phyloP scores from a whole-genome alignment of 495 filamentous ascomycete genomes.

The Aspergillus affinis region DNA sequence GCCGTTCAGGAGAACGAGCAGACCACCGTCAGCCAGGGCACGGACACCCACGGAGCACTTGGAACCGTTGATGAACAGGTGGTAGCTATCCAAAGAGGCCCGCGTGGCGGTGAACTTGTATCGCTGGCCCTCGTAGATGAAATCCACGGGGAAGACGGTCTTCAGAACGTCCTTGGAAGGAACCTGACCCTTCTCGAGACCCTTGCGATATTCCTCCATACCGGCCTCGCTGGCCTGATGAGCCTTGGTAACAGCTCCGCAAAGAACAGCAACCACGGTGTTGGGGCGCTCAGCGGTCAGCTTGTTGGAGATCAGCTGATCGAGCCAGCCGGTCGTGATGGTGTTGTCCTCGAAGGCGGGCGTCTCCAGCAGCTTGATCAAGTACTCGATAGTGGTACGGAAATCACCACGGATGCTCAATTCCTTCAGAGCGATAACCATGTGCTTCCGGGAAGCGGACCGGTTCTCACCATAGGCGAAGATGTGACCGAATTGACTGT shows the following conservation, averaged over 20 bases:
- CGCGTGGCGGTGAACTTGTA: conserved; percentile 99
- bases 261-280: conserved; percentile 84
- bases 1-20: conserved; percentile 86
- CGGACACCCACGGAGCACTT: conserved; percentile 94
- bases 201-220: conserved; percentile 79
- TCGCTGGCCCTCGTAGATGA: conserved; percentile 93
- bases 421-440: conserved; percentile 98
- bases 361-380: conserved; percentile 98
- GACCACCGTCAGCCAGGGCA: conserved; percentile 87
- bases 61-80: conserved; percentile 98
- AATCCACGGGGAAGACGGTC: conserved; percentile 97
- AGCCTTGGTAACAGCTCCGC: conserved; percentile 91
- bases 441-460: conserved; percentile 94
- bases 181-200: conserved; percentile 96
- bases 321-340: conserved; percentile 98
- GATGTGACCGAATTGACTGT: conserved; percentile 99
- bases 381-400: conserved; percentile 95
- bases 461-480: conserved; percentile 99
- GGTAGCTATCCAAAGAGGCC: conserved; percentile 91
- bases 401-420: conserved; percentile 99
- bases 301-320: conserved; percentile 97
- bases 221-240: conserved; percentile 88
- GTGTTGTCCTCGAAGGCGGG: conserved; percentile 99
- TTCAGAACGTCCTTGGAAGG: conserved; percentile 94
- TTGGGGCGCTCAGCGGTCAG: conserved; percentile 96